A percentile compares a stretch with the other conserved stretches of the same genome.
These are phyloP conservation scores for Apiospora phragmitis DNA, from an alignment of 2,329 filamentous ascomycete genomes.

Conservation along the genomic window DNA sequence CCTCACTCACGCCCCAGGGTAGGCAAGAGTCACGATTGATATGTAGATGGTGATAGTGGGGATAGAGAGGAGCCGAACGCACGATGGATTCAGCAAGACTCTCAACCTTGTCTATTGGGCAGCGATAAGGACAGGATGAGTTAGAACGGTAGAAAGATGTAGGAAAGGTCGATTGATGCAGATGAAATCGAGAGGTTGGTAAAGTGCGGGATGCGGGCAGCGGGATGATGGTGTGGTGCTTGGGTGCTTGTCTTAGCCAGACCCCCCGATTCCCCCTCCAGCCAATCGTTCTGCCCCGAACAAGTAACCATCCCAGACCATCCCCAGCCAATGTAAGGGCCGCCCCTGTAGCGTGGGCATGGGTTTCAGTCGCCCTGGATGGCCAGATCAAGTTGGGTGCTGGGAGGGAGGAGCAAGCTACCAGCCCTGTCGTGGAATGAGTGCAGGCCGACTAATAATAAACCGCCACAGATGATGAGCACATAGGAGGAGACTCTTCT, in stretches of 20 bases:
- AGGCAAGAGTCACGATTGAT: not conserved
- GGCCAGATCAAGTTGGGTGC: not conserved
- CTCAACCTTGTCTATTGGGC: not conserved
- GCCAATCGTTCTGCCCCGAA: not conserved
- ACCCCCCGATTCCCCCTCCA: not conserved
- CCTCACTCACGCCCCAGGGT: not conserved
- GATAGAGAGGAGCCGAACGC: not conserved
- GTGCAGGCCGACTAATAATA: not conserved
- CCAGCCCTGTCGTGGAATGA: not conserved
- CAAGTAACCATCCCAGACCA: not conserved
- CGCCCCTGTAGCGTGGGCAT: not conserved
- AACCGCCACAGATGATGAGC: not conserved
- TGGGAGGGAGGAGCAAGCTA: not conserved
- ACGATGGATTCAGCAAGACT: not conserved
- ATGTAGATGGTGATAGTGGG: not conserved
- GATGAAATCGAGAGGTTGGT: conserved; percentile 4
- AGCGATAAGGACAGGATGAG: not conserved
- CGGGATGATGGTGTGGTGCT: not conserved
- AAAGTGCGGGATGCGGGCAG: not conserved
- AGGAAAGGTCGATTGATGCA: not conserved
- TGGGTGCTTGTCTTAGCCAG: conserved; percentile 2
- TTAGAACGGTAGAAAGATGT: not conserved
- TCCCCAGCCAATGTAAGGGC: not conserved
- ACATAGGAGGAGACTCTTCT: not conserved
- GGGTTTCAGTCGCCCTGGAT: not conserved